A percentile compares a stretch with the other conserved stretches of the same genome.
phyloP scores from a whole-genome alignment of 176 grass and related monocot species.

The Carex pumila region DNA sequence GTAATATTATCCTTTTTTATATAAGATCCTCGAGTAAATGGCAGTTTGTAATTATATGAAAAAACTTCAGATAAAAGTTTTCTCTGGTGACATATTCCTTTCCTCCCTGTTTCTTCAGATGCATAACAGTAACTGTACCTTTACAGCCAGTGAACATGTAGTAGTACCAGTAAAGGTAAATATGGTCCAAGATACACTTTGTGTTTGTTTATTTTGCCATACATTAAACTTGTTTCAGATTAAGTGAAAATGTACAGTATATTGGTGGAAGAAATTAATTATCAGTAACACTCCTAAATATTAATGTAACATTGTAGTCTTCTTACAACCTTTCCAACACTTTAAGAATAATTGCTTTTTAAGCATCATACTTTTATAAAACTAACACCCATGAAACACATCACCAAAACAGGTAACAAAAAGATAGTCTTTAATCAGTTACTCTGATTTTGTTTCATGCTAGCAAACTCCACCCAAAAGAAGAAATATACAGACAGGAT shows the following conservation, averaged over 20 bases:
- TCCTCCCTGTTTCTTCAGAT: background rate
- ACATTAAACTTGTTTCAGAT: background rate
- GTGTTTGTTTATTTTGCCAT: background rate
- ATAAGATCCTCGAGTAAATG: background rate
- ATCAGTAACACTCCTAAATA: background rate
- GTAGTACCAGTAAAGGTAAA: background rate
- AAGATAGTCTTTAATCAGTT: background rate
- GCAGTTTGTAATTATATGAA: background rate
- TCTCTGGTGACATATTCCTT: background rate
- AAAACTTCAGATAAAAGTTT: background rate
- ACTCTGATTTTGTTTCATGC: too few species aligned
- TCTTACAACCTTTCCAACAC: background rate
- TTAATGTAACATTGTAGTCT: background rate
- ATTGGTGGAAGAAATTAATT: background rate
- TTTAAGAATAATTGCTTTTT: background rate
- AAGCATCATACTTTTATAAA: background rate
- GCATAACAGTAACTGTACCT: background rate
- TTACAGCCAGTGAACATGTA: background rate
- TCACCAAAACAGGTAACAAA: background rate
- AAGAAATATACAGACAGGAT: too few species aligned
- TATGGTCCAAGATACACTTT: background rate
- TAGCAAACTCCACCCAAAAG: too few species aligned
- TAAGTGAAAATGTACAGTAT: background rate
- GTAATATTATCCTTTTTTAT: background rate
- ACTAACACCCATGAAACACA: background rate